Base-by-base conservation (phyloP, 2,329 filamentous ascomycete species). In the Trichocomaceae sp. region DNA sequence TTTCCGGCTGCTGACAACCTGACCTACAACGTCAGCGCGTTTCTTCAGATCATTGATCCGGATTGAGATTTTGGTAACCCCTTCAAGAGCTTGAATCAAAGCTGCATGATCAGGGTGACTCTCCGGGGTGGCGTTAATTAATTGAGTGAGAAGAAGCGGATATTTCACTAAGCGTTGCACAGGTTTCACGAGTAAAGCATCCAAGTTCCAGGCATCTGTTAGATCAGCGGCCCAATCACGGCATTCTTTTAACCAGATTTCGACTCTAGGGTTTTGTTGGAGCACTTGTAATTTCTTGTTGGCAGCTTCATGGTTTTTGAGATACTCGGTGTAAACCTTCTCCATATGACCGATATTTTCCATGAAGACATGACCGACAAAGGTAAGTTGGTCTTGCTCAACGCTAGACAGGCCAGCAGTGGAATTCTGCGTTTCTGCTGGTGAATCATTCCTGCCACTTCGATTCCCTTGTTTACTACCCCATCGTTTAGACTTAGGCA, bases 131-230 rank as follows among this genome's bases (percentile, higher is more conserved):
- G 86, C 82, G 59, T 90, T 84, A 22, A 95, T 77, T 10, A 99
- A 77, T 55, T 90, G 85, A 33, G 84, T 83, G 45, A 99, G 82
- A 41, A 99, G 77, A 46, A 96, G 84, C 3, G 90, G 90, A 66
- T 97, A 99, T 66, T 96, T 96, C 33, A 92, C 85, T 59, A 97
- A 86, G 47, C 93, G 84, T 72, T 99, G 93, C 69, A 95, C 91
- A 1, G 93, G 93, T 71, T 99, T 99, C 66, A 99, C 92, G 19
- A 99, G 81, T n/a, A 99, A 78, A 0, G 93, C 95, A 69, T 96
- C 91, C 58, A 99, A 73, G 69, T 95, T 88, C 93, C 93, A 99
- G 0, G 93, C 92, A 23, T 85, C 84, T 0, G 93, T 99, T 59
- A 99, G 80, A 67, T 96, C 93, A 62, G 90, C 88, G 12, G 92